Evolutionary conservation across 441 rosid species (phyloP).

Genomic region (Erodium chrysanthum): DNA sequence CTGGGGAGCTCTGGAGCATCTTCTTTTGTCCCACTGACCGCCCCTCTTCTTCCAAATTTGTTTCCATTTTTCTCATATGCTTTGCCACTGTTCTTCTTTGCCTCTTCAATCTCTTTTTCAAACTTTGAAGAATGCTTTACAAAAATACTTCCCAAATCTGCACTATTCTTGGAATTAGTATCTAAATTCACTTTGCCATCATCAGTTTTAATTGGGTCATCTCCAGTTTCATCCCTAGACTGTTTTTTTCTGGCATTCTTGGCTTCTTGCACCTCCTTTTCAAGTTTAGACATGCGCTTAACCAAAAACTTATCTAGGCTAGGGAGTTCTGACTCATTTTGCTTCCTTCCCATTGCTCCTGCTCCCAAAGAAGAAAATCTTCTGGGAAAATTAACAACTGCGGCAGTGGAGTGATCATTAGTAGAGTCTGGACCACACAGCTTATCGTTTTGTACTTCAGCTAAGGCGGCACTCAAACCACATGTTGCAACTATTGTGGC

Average conservation of each 20-base stretch:
- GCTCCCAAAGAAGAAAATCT: no score
- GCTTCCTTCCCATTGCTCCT: constrained; percentile 19
- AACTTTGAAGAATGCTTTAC: constrained; percentile 47
- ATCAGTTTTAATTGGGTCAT: background rate
- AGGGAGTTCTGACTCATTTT: constrained; percentile 38
- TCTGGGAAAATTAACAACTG: background rate
- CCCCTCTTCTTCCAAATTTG: constrained; percentile 23
- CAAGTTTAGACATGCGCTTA: constrained; percentile 69
- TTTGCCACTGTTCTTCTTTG: constrained; percentile 35
- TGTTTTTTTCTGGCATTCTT: constrained; percentile 33
- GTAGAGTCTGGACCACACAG: constrained; percentile 22
- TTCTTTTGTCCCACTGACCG: constrained; percentile 18
- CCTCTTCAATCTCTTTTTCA: constrained; percentile 52
- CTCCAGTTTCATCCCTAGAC: constrained; percentile 2
- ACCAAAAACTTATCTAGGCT: constrained; percentile 80
- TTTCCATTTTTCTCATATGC: constrained; percentile 25
- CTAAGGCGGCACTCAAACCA: constrained; percentile 80
- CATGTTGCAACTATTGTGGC: constrained; percentile 84
- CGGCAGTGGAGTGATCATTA: constrained; percentile 15
- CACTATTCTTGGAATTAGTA: constrained; percentile 18
- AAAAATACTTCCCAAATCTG: constrained; percentile 48
- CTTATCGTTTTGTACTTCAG: constrained; percentile 43
- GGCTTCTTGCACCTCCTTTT: constrained; percentile 75
- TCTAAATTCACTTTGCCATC: constrained; percentile 13
- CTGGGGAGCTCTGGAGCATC: constrained; percentile 34